Conservation (phyloP, 2,329 filamentous ascomycete genomes). For the Boeremia lycopersici region DNA sequence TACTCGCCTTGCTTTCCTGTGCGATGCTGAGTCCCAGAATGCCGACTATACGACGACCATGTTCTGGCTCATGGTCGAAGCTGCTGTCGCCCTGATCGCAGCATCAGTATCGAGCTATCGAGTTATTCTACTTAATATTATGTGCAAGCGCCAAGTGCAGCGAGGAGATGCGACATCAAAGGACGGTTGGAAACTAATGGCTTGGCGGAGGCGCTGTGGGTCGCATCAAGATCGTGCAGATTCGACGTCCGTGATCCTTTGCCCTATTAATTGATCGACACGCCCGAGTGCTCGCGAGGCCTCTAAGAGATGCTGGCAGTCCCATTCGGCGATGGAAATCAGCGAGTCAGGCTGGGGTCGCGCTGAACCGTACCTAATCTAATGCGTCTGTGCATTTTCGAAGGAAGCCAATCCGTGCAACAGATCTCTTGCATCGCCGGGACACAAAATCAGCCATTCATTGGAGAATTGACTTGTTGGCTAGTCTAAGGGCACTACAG, state of each 20-base stretch:
- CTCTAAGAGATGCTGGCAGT: not conserved
- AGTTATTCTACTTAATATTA: conserved; percentile 11
- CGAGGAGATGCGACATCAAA: not conserved
- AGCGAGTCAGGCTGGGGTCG: no score
- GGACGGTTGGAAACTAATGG: not conserved
- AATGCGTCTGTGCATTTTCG: conserved; percentile 3
- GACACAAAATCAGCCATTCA: not conserved
- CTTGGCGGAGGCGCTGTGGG: conserved; percentile 1
- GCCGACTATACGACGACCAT: conserved; percentile 8
- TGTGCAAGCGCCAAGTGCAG: conserved; percentile 1
- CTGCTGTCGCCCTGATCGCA: conserved; percentile 14
- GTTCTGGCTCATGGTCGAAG: conserved; percentile 24
- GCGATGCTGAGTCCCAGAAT: not conserved
- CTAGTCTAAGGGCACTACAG: not conserved
- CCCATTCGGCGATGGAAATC: not conserved
- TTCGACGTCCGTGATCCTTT: not conserved
- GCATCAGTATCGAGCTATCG: conserved; percentile 23
- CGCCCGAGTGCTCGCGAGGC: not conserved
- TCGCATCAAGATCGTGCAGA: not conserved
- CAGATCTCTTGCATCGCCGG: conserved; percentile 1
- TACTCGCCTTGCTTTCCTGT: not conserved
- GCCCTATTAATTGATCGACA: not conserved
- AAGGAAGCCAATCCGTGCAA: not conserved
- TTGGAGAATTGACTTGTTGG: not conserved
- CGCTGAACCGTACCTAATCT: no score